Base-by-base conservation (phyloP, 306 rosid species). In the Trifolium repens region DNA sequence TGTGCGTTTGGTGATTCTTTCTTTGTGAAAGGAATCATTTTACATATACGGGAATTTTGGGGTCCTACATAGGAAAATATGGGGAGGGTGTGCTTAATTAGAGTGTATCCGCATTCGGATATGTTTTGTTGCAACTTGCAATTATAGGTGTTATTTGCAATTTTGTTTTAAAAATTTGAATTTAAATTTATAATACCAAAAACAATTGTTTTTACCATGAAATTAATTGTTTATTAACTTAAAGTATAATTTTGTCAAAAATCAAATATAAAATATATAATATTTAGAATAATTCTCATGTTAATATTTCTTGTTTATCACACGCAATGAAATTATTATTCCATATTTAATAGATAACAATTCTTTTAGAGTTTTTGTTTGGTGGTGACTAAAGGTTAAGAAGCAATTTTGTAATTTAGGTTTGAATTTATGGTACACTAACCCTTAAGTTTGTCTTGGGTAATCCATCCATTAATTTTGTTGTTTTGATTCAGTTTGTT, bases 1-100 rank as follows among this genome's bases (percentile, higher is more conserved):
- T 35, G 30, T 12, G 42, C 2, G 73, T 71, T 59, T 49, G 53
- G 34, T 22, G 42, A 40, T 15, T 71, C 59, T 79, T 44, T 79
- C n/a, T 40, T 10, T 42, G 53, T 75, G 15, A 32, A 42, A 52
- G 50, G 64, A 46, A 7, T 68, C 16, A 47, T 74, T 64, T 49
- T 19, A 15, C 9, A 4, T 32, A 26, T 32, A 26, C 69, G 47
- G 24, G 55, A 40, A 26, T 79, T 59, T 35, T 17, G 19, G 46
- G 71, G 61, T 44, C 53, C 43, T 35, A 46, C 7, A 26, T 15
- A 37, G 69, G 7, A 32, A 32, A 17, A 65, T 2, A 22, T 64
- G 4, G 15, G 13, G 49, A 4, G 71, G 53, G 10, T 40, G 66
- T 63, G 47, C 47, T 8, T 63, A 34, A 9, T 35, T 62, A 62